phyloP scores from a whole-genome alignment of 345 rosid genomes.

The Orychophragmus violaceus region DNA sequence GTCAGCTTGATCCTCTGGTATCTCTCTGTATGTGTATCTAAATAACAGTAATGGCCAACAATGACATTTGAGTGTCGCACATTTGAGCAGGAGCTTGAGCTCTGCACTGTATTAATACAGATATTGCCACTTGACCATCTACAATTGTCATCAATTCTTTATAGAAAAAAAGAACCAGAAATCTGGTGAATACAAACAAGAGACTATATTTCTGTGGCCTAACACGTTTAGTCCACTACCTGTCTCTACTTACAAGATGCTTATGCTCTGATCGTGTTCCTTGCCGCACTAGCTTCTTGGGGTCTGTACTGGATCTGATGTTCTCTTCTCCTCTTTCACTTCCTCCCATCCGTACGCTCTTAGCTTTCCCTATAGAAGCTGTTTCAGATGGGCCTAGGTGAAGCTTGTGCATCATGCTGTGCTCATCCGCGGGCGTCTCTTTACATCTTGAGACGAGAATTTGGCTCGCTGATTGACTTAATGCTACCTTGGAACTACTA shows the following conservation, averaged over 20 bases:
- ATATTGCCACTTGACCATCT: neutral
- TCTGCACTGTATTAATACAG: neutral
- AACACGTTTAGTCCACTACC: slow-evolving; percentile 13
- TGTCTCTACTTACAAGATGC: slow-evolving; percentile 21
- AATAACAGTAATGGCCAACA: too few species aligned
- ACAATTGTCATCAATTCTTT: slow-evolving; percentile 19
- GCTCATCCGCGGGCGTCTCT: neutral
- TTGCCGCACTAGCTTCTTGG: slow-evolving; percentile 11
- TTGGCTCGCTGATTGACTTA: too few species aligned
- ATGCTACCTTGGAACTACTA: slow-evolving; percentile 31
- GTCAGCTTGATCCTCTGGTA: too few species aligned
- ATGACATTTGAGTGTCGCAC: neutral
- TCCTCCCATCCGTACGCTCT: neutral
- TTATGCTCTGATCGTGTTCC: slow-evolving; percentile 8
- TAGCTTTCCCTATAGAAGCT: slow-evolving; percentile 18
- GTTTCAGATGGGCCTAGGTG: slow-evolving; percentile 22
- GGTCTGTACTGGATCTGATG: slow-evolving; percentile 5
- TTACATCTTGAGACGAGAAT: slow-evolving; percentile 6
- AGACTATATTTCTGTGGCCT: slow-evolving; percentile 21
- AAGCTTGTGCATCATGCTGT: slow-evolving; percentile 16
- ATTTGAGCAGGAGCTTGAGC: neutral
- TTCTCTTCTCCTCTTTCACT: neutral
- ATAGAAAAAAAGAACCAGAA: neutral
- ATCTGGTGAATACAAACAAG: slow-evolving; percentile 10
- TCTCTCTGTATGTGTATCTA: too few species aligned